phyloP scores from a whole-genome alignment of 352 stramenopile species.

The Phytophthora pseudosyringae region DNA sequence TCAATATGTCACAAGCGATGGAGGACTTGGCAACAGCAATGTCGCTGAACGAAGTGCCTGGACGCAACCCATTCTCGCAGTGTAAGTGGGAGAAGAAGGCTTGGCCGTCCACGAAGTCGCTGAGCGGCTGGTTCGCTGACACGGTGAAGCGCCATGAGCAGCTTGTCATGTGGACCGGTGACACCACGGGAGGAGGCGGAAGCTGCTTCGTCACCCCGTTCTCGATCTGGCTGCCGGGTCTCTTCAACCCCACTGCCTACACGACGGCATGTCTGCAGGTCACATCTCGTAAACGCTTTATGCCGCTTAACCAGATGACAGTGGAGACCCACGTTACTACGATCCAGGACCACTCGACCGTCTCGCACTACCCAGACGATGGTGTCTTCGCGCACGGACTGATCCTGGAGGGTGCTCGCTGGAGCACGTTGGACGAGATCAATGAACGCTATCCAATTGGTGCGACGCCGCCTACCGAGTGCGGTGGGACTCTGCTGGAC shows the following conservation, averaged over 20 bases:
- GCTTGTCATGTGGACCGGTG: slow-evolving; percentile 86
- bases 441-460: slow-evolving; percentile 90
- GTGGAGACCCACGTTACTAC: slow-evolving; percentile 96
- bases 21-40: slow-evolving; percentile 94
- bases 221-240: slow-evolving; percentile 95
- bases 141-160: slow-evolving; percentile 94
- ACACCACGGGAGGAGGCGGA: slow-evolving; percentile 45
- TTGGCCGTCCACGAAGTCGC: slow-evolving; percentile 95
- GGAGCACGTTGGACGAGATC: slow-evolving; percentile 90
- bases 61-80: slow-evolving; percentile 95
- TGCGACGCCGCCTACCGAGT: slow-evolving; percentile 81
- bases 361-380: slow-evolving; percentile 87
- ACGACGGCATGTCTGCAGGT: slow-evolving; percentile 96
- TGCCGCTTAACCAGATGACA: slow-evolving; percentile 96
- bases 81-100: slow-evolving; percentile 96
- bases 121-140: slow-evolving; percentile 92
- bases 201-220: slow-evolving; percentile 87
- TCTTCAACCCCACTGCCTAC: slow-evolving; percentile 97
- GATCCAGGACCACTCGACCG: slow-evolving; percentile 86
- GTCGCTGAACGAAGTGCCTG: slow-evolving; percentile 93
- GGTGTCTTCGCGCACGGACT: slow-evolving; percentile 96
- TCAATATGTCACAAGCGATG: slow-evolving; percentile 96
- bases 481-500: slow-evolving; percentile 91
- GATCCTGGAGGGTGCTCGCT: slow-evolving; percentile 96
- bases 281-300: slow-evolving; percentile 91